phyloP scores from a whole-genome alignment of 2,329 filamentous ascomycete species.

The Phialophora tarda region DNA sequence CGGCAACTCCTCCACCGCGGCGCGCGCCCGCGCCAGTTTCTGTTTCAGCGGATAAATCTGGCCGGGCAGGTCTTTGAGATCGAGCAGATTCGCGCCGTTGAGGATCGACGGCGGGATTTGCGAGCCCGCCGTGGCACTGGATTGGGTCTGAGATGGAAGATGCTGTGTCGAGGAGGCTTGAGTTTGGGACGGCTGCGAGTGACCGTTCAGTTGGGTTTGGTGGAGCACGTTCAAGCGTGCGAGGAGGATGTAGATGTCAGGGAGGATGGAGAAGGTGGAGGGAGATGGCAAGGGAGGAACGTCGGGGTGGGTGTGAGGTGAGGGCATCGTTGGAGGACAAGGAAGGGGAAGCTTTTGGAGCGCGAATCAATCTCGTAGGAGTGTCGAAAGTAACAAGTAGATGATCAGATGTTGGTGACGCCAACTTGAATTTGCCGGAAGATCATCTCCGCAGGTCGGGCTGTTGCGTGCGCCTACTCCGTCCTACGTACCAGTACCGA shows the following conservation, averaged over 20 bases:
- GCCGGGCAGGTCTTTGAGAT: constrained; percentile 77
- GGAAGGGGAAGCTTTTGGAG: background rate
- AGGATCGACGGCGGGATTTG: constrained; percentile 31
- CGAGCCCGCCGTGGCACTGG: constrained; percentile 37
- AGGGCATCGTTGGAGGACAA: constrained; percentile 20
- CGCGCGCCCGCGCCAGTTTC: constrained; percentile 78
- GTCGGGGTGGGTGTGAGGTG: constrained; percentile 27
- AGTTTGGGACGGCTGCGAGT: constrained; percentile 37
- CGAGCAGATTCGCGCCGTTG: constrained; percentile 48
- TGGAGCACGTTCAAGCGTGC: constrained; percentile 61
- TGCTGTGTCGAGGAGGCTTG: constrained; percentile 34
- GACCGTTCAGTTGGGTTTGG: constrained; percentile 53
- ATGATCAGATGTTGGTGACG: background rate
- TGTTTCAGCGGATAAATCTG: constrained; percentile 81
- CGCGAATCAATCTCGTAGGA: background rate
- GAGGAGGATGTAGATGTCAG: constrained; percentile 78
- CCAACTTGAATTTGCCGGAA: background rate
- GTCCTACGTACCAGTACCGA: no score
- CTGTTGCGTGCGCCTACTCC: background rate
- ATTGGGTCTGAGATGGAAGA: constrained; percentile 33
- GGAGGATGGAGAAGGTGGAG: constrained; percentile 83
- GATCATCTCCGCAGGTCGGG: background rate
- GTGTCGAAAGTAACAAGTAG: background rate
- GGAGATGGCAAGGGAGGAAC: constrained; percentile 68
- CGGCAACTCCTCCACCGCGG: constrained; percentile 50